phyloP scores from a whole-genome alignment of 805 yeast genomes.

The Hanseniaspora mollemarum region DNA sequence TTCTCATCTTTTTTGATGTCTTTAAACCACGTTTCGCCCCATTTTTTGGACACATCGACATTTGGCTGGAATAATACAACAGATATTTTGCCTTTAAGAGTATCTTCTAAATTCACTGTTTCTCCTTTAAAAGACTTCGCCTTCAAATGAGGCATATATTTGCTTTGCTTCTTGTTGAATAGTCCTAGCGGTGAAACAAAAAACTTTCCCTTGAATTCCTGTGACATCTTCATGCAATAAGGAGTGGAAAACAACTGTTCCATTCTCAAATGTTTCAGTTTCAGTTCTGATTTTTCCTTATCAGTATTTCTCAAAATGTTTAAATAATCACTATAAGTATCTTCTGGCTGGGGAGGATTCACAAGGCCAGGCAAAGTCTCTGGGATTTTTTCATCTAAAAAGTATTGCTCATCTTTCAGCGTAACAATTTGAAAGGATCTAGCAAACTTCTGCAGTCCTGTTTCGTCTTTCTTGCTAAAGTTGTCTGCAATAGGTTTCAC shows the following conservation, averaged over 20 bases:
- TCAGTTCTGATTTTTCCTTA: conserved; percentile 36
- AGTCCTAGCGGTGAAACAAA: conserved; percentile 72
- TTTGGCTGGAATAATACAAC: conserved; percentile 19
- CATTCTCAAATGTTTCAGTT: conserved; percentile 45
- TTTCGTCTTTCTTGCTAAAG: conserved; percentile 3
- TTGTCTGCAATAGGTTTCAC: conserved; percentile 2
- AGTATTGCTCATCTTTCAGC: conserved; percentile 6
- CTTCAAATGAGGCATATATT: conserved; percentile 69
- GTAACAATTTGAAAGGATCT: conserved; percentile 8
- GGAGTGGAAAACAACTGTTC: conserved; percentile 61
- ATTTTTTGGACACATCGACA: conserved; percentile 17
- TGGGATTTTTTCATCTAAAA: neutral
- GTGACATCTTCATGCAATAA: conserved; percentile 50
- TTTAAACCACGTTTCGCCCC: conserved; percentile 19
- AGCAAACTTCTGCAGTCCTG: neutral
- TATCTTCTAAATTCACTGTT: conserved; percentile 23
- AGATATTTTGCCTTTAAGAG: conserved; percentile 25
- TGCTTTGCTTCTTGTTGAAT: conserved; percentile 59
- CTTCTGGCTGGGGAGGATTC: conserved; percentile 29
- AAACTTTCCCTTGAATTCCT: conserved; percentile 72
- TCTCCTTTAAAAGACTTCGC: conserved; percentile 7
- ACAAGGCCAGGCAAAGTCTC: conserved; percentile 29
- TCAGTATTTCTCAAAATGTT: conserved; percentile 39
- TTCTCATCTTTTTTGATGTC: neutral
- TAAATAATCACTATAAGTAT: conserved; percentile 35